A percentile compares a stretch with the other conserved stretches of the same genome.
Conservation (phyloP, 257 asterid genomes). For the Solanum phureja region DNA sequence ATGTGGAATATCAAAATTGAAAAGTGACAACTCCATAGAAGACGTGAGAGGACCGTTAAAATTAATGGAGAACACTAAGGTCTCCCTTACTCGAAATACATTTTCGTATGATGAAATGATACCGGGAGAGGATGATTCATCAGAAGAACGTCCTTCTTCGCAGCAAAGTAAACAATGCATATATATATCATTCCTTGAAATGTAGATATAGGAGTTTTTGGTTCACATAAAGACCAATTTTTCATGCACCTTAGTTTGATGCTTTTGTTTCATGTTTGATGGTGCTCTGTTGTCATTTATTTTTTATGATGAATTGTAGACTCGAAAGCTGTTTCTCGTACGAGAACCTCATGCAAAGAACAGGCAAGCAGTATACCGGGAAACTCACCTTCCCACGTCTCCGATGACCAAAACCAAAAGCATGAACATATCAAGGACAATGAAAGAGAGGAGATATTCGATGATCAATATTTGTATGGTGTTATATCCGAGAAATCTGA, state of each 20-base stretch:
- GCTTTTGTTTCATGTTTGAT: neutral
- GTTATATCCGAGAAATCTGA: slow-evolving; percentile 9
- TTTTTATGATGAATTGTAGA: neutral
- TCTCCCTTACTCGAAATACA: slow-evolving; percentile 1
- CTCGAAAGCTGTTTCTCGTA: neutral
- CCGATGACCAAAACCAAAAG: neutral
- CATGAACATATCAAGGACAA: neutral
- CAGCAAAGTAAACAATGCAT: slow-evolving; percentile 11
- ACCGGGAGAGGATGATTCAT: slow-evolving; percentile 35
- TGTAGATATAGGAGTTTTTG: neutral
- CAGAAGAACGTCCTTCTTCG: slow-evolving; percentile 22
- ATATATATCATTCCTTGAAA: neutral
- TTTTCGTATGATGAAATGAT: slow-evolving; percentile 65
- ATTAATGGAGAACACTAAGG: neutral
- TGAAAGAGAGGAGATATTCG: slow-evolving; percentile 5
- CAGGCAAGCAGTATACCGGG: neutral
- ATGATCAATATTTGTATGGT: neutral
- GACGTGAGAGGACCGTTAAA: slow-evolving; percentile 30
- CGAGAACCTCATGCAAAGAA: neutral
- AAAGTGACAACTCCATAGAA: slow-evolving; percentile 30
- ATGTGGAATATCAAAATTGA: slow-evolving; percentile 51
- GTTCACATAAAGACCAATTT: neutral
- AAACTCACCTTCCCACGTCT: neutral
- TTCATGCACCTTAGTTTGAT: neutral
- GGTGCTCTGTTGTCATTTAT: neutral